These are phyloP conservation scores for Beauveria medogensis DNA, from an alignment of 2,329 filamentous ascomycete genomes.

Conservation along the genomic window DNA sequence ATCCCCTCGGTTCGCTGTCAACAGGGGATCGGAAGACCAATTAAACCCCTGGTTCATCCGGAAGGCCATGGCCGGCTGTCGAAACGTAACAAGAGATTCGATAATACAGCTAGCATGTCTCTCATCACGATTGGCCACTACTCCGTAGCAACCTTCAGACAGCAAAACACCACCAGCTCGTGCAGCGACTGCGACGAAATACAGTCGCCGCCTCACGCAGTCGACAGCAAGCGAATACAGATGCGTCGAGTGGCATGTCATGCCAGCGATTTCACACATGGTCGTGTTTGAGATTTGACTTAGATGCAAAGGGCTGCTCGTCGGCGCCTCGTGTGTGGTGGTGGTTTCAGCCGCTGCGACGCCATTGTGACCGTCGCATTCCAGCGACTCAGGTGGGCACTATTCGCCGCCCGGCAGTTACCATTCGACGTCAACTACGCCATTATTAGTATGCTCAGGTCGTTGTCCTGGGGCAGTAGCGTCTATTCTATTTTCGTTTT, in stretches of 20 bases:
- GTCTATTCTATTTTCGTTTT: no score
- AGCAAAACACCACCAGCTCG: neutral
- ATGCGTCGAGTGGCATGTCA: neutral
- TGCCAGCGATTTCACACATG: neutral
- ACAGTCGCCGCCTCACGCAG: neutral
- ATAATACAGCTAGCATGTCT: no score
- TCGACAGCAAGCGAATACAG: neutral
- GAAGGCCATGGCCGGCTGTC: no score
- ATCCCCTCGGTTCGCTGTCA: neutral
- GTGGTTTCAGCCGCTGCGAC: neutral
- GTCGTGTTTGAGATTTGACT: constrained; percentile 6
- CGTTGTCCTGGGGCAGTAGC: neutral
- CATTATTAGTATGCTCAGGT: no score
- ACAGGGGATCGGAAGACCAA: neutral
- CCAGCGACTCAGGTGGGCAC: neutral
- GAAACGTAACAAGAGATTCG: no score
- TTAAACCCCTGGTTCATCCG: no score
- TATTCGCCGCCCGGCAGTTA: neutral
- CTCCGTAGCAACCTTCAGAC: neutral
- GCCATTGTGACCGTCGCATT: neutral
- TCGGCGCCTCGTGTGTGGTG: neutral
- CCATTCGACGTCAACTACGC: neutral
- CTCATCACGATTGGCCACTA: no score
- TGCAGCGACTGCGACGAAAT: no score
- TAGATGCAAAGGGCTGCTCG: neutral